Conservation (phyloP, 148 eudicot species). For the Agrostemma githago region DNA sequence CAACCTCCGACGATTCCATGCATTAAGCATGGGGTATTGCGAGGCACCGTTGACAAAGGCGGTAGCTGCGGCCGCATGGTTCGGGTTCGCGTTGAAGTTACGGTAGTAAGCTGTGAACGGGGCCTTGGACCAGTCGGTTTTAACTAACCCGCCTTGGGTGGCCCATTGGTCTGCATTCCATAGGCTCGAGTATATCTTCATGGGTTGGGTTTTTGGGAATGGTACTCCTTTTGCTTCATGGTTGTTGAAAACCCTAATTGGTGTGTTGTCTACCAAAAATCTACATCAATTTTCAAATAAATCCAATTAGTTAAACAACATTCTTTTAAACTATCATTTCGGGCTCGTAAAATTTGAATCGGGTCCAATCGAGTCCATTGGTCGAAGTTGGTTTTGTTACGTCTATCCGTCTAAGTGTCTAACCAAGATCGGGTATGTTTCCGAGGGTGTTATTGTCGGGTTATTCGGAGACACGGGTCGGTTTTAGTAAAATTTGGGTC, state of each 20-base stretch:
- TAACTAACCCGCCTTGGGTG: slow-evolving; percentile 53
- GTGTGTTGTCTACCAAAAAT: slow-evolving; percentile 58
- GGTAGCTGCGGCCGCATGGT: slow-evolving; percentile 25
- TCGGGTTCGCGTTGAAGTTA: slow-evolving; percentile 39
- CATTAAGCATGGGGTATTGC: slow-evolving; percentile 36
- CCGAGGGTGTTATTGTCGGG: no score
- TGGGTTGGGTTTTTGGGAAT: slow-evolving; percentile 58
- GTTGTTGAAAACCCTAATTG: slow-evolving; percentile 57
- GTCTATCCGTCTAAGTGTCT: no score
- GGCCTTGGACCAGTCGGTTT: slow-evolving; percentile 56
- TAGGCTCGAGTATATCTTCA: slow-evolving; percentile 60
- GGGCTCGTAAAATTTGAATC: no score
- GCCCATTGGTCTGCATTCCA: slow-evolving; percentile 78
- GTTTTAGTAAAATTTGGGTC: no score
- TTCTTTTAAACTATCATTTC: no score
- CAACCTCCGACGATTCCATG: slow-evolving; percentile 36
- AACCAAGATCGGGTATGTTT: no score
- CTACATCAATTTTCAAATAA: slow-evolving; percentile 22
- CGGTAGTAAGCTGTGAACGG: slow-evolving; percentile 51
- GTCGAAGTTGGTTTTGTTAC: no score
- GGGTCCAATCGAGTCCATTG: no score
- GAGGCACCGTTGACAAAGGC: slow-evolving; percentile 26
- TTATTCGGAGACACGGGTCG: no score
- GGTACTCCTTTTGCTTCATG: slow-evolving; percentile 49
- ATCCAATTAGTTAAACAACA: neutral